phyloP scores from a whole-genome alignment of 306 rosid species.

The Quercus alba region DNA sequence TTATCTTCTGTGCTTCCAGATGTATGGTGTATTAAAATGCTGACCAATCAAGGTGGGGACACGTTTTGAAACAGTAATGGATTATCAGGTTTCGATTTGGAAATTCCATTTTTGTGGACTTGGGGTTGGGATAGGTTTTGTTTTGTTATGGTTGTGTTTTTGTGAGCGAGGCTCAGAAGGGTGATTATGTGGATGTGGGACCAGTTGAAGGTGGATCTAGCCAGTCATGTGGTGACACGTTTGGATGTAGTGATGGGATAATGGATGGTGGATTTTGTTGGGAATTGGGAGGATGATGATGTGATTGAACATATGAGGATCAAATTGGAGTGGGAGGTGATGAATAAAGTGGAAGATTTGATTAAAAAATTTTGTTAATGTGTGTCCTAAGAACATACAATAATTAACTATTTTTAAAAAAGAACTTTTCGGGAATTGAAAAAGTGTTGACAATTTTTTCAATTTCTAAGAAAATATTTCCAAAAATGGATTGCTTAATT shows the following conservation, averaged over 20 bases:
- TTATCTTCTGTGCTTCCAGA: neutral
- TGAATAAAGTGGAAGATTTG: neutral
- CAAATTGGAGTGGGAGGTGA: neutral
- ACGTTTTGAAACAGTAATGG: neutral
- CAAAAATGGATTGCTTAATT: accelerated
- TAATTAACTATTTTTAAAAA: no score
- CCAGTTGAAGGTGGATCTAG: neutral
- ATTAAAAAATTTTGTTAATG: no score
- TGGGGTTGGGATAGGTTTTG: no score
- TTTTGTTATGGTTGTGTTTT: no score
- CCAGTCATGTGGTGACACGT: conserved; percentile 16
- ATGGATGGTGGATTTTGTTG: neutral
- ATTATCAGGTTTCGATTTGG: no score
- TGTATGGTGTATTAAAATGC: neutral
- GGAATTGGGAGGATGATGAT: neutral
- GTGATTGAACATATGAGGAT: neutral
- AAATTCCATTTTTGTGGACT: neutral
- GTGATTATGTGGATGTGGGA: no score
- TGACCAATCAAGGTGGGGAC: neutral
- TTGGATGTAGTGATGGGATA: neutral
- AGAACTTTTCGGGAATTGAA: no score
- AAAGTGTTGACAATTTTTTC: no score
- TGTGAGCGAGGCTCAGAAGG: no score
- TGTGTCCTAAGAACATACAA: accelerated
- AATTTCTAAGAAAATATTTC: no score